Base-by-base conservation (phyloP, 176 grass and related monocot genomes). In the Eragrostis curvula region DNA sequence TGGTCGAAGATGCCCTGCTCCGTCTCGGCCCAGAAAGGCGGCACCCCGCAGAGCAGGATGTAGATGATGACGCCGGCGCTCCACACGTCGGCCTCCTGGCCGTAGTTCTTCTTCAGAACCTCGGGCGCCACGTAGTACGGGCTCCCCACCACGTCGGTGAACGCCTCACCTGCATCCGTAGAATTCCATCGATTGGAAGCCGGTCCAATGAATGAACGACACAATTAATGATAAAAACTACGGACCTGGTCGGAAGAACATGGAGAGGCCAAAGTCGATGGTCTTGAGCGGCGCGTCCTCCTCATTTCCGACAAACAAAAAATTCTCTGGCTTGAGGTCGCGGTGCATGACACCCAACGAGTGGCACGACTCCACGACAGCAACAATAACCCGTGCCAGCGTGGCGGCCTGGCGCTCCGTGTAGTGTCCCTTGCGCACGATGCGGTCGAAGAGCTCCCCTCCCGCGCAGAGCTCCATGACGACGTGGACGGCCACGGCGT, bases 1-100 rank as follows among this genome's bases (percentile, higher is more conserved):
- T 90, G 83, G 58, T 90, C 88, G 73, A 90, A 90, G 55, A 90
- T 90, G 8, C 88, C 88, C 67, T 90, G 88, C 83, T 90, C 88
- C 42, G 83, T 90, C 83, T 90, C 88, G 64, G 67, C 88, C 88
- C 88, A 90, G 73, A 90, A 90, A 2, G 88, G 88, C 53, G 88
- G 88, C 73, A 90, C 88, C 2, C 88, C 88, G 58, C 67, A 90
- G 21, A 90, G 88, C 17, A 90, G 66, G 79, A 90, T 90, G 79
- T 90, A 90, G 3, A 86, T 72, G 50, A 90, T 90, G 0, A 90
- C 79, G 13, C 88, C 88, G 23, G 79, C 79, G 73, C 88, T 90
- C 88, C 88, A 90, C 41, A 90, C 83, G 73, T 90, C 88, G 1
- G 88, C 83, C 62, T 90, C 83, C 83, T 83, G 88, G 41, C 88